Percentiles rank a stretch among this genome's conserved stretches.
These are phyloP conservation scores for Xylaria sp. DNA, from an alignment of 2,329 filamentous ascomycete species.

Conservation along the genomic window DNA sequence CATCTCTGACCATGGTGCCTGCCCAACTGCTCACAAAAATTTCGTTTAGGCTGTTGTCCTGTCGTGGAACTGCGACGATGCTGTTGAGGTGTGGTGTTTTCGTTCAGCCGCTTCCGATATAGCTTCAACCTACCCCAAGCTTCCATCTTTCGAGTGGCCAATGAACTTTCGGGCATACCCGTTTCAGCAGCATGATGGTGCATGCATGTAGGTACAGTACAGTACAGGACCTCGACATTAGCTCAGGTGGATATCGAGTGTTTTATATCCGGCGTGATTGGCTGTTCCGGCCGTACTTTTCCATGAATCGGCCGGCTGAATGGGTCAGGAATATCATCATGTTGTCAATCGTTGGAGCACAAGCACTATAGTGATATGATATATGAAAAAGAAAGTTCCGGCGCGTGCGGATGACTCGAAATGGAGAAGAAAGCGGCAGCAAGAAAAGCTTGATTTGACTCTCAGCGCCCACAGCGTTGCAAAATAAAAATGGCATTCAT, in stretches of 20 bases:
- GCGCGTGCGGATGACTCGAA: slow-evolving; percentile 19
- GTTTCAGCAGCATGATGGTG: slow-evolving; percentile 33
- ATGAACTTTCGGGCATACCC: slow-evolving; percentile 17
- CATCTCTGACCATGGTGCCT: slow-evolving; percentile 16
- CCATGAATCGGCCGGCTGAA: slow-evolving; percentile 27
- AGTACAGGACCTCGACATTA: slow-evolving; percentile 13
- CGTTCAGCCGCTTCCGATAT: slow-evolving; percentile 35
- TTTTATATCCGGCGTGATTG: slow-evolving; percentile 29
- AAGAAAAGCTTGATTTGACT: slow-evolving; percentile 31
- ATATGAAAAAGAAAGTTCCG: slow-evolving; percentile 7
- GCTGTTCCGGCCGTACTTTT: slow-evolving; percentile 21
- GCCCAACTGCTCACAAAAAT: slow-evolving; percentile 7
- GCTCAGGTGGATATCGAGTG: slow-evolving; percentile 27
- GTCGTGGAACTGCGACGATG: slow-evolving; percentile 23
- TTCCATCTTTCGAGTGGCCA: slow-evolving; percentile 20
- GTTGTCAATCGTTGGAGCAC: slow-evolving; percentile 26
- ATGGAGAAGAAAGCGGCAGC: slow-evolving; percentile 21
- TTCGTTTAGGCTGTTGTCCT: slow-evolving; percentile 33
- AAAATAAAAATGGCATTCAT: not conserved
- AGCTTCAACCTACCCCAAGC: slow-evolving; percentile 31
- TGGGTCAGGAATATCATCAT: slow-evolving; percentile 3
- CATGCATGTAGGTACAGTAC: slow-evolving; percentile 32
- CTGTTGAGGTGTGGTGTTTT: slow-evolving; percentile 25
- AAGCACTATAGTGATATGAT: not conserved
- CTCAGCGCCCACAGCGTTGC: slow-evolving; percentile 1